Base-by-base conservation (phyloP, 2,329 filamentous ascomycete species). In the Alternaria brassicae region DNA sequence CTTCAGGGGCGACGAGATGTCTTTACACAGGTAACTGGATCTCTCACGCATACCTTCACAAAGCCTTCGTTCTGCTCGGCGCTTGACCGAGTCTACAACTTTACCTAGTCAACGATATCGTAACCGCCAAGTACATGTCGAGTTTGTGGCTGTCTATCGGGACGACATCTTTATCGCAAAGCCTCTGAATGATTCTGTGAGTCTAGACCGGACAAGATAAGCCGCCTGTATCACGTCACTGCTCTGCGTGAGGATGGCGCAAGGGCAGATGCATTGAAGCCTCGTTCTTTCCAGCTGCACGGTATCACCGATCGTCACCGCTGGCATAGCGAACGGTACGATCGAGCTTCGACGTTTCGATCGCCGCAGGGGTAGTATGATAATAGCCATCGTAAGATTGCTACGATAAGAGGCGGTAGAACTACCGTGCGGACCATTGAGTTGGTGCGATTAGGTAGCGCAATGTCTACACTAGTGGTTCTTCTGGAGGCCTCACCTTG, bases 131-230 rank as follows among this genome's bases (percentile, higher is more conserved):
- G 32, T 47, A 10, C 12, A 32, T 2, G 2, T 21, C 6, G 6
- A 32, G 9, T 13, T 19, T 3, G 17, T 9, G 2, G 7, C 6
- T 30, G 27, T 21, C 10, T 13, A 6, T 45, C 30, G 9, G 5
- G 3, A 4, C 17, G 25, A 27, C 17, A 17, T 10, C 42, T 3
- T 10, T 3, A 19, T 30, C 17, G 21, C 17, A 13, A 32, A 0
- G 27, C 42, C 42, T 10, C 0, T 8, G 21, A 9, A 0, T 0
- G 1, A 2, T 2, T 1, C n/a, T 47, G 27, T 17, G 21, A 2
- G 42, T 1, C 42, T 47, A 15, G 42, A 47, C 3, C 28, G n/a
- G 17, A n/a, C 17, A 10, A 8, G 2, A 6, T 4, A 32, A 10
- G 42, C n/a, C 42, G n/a, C 27, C 27, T 10, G 32, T 32, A 47